Evolutionary conservation across 2,329 filamentous ascomycete species (phyloP), one percentile per base, ranked within the genome.

Genomic region (Calonectria hawksworthii): DNA sequence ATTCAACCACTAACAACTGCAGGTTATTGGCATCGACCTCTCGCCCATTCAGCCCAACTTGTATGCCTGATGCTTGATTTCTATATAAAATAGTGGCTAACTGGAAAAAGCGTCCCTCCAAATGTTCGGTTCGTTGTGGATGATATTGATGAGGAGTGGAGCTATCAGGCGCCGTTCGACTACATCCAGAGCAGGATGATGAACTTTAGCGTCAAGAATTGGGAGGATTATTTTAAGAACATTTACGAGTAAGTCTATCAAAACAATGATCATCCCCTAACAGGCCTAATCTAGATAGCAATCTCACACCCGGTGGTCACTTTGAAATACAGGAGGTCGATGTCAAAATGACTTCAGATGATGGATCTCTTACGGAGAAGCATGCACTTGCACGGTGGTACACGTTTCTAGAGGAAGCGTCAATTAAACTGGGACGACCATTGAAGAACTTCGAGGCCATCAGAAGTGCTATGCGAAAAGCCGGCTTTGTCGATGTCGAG

Each of bases 131-230:
- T 76, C 21, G 23, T 72, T 1, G 52, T 76, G 7, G 74, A 76
- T 26, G 74, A 76, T 5, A 72, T 74, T 21, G 72, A 76, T 6
- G 72, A 76, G 21, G 74, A 76, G 34, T 76, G 74, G 74, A 70
- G 44, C 21, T 76, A 74, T 34, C 44, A 56, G 1, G 32, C 50
- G 32, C 74, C 72, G 1, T 76, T 76, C 52, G 74, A 76, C 51
- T 76, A 74, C 9, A 72, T 76, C n/a, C 72, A 74, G n/a, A 74
- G 74, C 14, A 38, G 74, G 38, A 72, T 76, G 68, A 76, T 72
- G 68, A 74, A 72, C 14, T 28, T 72, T 8, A 76, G 74, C 4
- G 51, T 76, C 10, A 52, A 54, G 3, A 41, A 70, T 3, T 76
- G 74, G 74, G 63, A 69, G 0, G 64, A 69, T 2, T 76, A 76